Percentiles rank a stretch among this genome's conserved stretches.
Evolutionary conservation across 139 green algal genomes (phyloP).

Genomic region (Coelastrella sp.): DNA sequence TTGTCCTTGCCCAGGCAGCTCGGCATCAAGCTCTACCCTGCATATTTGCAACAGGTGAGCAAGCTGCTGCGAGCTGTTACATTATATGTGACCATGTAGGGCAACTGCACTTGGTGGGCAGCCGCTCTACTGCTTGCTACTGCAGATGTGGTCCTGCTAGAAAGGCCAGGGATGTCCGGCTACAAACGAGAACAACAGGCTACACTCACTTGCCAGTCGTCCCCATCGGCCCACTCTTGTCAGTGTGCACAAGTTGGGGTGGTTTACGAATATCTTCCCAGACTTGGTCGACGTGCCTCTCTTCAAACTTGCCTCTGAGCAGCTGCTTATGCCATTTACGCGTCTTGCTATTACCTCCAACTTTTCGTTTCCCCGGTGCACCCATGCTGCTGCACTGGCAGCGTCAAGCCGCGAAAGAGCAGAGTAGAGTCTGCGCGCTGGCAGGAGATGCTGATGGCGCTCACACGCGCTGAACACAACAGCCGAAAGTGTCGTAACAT

Average conservation of each 20-base stretch:
- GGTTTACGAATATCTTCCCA: constrained; percentile 87
- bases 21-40: constrained; percentile 83
- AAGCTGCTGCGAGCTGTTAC: neutral
- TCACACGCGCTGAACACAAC: no score
- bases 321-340: constrained; percentile 67
- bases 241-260: constrained; percentile 66
- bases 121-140: neutral
- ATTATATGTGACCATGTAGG: no score
- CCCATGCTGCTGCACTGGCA: neutral
- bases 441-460: no score
- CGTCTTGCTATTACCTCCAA: constrained; percentile 57
- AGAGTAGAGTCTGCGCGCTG: no score
- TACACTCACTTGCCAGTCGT: constrained; percentile 58
- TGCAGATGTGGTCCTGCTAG: neutral
- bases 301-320: constrained; percentile 65
- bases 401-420: neutral
- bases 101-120: neutral
- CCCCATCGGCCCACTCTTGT: constrained; percentile 73
- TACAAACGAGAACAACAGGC: neutral
- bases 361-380: constrained; percentile 48
- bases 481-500: no score
- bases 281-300: constrained; percentile 83
- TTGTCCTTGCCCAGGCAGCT: constrained; percentile 77
- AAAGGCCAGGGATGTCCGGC: neutral
- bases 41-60: neutral